Evolutionary conservation across 345 rosid species (phyloP), one percentile per base, ranked within the genome.

Genomic region (Eucalyptus cladocalyx): DNA sequence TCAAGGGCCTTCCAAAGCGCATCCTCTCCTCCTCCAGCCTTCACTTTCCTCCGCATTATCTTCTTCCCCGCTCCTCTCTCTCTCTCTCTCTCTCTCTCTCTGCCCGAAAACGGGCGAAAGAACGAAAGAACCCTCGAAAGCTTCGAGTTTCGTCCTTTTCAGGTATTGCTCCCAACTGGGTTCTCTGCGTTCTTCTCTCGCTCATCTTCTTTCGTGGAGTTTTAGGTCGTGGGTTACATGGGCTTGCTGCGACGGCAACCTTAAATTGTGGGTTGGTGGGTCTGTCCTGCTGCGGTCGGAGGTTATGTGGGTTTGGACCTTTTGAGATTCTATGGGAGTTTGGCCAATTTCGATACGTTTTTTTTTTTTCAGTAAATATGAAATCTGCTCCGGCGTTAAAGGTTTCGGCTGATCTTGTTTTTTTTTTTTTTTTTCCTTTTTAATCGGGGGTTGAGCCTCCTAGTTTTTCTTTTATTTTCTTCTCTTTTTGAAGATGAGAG

Each of bases 51-150:
- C 30, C 47, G 47, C 85, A 0, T 40, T 40, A 37, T 72, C 85
- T 76, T 40, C 83, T 21, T 19, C 47, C 30, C 4, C 17, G 56
- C 56, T 3, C 1, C 7, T 10, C 4, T 5, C 14, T 6, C 23
- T 10, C 2, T 18, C 26, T 3, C 7, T 10, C 4, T 5, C 14
- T 6, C 23, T 10, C 2, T 18, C 26, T 6, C 15, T 19, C 15
- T 40, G 47, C 7, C 6, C 16, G 45, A 23, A 6, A 21, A 7
- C 47, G 4, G 8, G 47, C 43, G 85, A 21, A 40, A 13, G 76
- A 8, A 7, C 24, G 24, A 11, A 40, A 23, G 4, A 21, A 21
- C 30, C 47, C 43, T 12, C 28, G 47, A 76, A 11, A 21, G 47
- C 47, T 37, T 17, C 47, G 26, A 40, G 85, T 12, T 76, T 76